Evolutionary conservation across 2,329 filamentous ascomycete genomes (phyloP).

Genomic region (Thermomyces lanuginosus): DNA sequence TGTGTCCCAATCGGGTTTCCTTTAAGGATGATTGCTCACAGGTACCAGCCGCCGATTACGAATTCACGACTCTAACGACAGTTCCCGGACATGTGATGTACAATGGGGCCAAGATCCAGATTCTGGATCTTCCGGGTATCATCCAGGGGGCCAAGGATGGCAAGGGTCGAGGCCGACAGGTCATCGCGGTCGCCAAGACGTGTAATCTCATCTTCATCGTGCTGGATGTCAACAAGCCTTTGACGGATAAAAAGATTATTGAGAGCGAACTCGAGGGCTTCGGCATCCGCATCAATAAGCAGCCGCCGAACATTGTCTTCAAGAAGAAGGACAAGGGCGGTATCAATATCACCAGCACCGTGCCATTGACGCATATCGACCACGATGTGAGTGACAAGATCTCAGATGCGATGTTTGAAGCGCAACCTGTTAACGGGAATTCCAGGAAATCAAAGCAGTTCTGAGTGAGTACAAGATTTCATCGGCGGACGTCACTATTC

Average conservation of each 20-base stretch:
- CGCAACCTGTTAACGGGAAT: conserved; percentile 9
- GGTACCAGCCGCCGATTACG: conserved; percentile 64
- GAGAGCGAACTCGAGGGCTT: conserved; percentile 93
- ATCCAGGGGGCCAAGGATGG: conserved; percentile 98
- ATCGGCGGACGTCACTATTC: conserved; percentile 91
- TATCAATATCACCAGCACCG: conserved; percentile 87
- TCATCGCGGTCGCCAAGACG: conserved; percentile 97
- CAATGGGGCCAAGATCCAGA: conserved; percentile 94
- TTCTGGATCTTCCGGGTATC: conserved; percentile 95
- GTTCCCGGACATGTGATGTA: conserved; percentile 92
- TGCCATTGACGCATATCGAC: conserved; percentile 81
- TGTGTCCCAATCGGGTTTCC: conserved; percentile 4
- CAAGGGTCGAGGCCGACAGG: conserved; percentile 90
- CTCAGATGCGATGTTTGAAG: conserved; percentile 1
- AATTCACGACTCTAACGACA: conserved; percentile 95
- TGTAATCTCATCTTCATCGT: conserved; percentile 99
- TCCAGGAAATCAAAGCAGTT: conserved; percentile 80
- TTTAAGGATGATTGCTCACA: conserved; percentile 8
- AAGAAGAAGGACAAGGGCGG: conserved; percentile 99
- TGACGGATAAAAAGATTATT: conserved; percentile 93
- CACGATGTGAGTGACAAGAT: conserved; percentile 42
- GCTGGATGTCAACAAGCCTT: conserved; percentile 91
- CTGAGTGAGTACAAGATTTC: conserved; percentile 95
- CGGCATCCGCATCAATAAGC: conserved; percentile 93
- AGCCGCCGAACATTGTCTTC: conserved; percentile 95